phyloP scores from a whole-genome alignment of 2,329 filamentous ascomycete species.

The Myriangium duriaei region DNA sequence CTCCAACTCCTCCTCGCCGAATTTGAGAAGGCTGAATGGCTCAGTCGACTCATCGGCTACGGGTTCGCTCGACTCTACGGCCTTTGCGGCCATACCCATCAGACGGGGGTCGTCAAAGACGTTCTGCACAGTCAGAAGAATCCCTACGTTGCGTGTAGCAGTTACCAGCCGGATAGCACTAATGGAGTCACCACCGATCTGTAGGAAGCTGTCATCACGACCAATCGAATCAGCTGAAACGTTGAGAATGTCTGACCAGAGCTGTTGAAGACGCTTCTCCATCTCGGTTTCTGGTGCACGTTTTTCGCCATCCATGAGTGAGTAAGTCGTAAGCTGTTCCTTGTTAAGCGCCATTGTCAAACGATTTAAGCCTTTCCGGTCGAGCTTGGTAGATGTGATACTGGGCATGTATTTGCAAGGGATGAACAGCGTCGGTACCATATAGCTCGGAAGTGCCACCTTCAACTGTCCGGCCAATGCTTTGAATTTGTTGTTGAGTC shows the following conservation, averaged over 20 bases:
- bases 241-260: constrained; percentile 38
- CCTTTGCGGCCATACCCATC: background rate
- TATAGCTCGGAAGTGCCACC: constrained; percentile 59
- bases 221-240: constrained; percentile 16
- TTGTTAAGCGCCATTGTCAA: background rate
- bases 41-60: constrained; percentile 11
- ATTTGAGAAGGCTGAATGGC: constrained; percentile 20
- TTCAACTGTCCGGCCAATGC: constrained; percentile 47
- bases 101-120: constrained; percentile 2
- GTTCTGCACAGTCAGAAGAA: constrained; percentile 24
- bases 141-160: constrained; percentile 40
- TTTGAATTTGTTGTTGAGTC: constrained; percentile 35
- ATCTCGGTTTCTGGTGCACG: constrained; percentile 35
- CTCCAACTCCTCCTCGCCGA: background rate
- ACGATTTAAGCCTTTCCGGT: background rate
- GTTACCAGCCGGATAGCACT: constrained; percentile 23
- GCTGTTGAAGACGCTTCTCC: constrained; percentile 43
- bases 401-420: constrained; percentile 58
- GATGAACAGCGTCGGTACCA: constrained; percentile 80
- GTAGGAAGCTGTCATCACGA: background rate
- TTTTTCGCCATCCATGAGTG: background rate
- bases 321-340: background rate
- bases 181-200: constrained; percentile 4
- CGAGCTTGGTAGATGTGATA: constrained; percentile 48
- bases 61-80: constrained; percentile 15